Base-by-base conservation (phyloP, 208 protist genomes). In the Leishmania mexicana region DNA sequence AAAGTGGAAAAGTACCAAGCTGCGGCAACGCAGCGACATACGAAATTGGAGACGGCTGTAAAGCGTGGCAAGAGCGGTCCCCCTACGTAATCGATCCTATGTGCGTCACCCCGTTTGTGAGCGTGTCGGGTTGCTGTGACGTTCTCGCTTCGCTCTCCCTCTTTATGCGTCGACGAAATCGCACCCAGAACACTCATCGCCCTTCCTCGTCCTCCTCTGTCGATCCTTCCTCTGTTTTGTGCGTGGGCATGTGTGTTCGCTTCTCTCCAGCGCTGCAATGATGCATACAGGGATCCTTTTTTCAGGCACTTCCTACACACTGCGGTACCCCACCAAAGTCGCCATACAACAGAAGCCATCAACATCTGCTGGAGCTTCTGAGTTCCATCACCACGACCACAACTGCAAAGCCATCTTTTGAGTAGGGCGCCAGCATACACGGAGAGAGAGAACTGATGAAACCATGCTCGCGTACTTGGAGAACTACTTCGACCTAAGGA, bases 401-500 rank as follows among this genome's bases (percentile, higher is more conserved):
- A 17, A 68, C 31, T 31, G n/a, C 54, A 72, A 45, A 7, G 57
- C n/a, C 10, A 60, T 54, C 51, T 24, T 8, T 53, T 54, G 45
- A 4, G 19, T 13, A 68, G 21, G 57, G 21, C 40, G 15, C 11
- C 64, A 73, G 40, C 24, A 15, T 47, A 81, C n/a, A 78, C n/a
- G 74, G 10, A 70, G 24, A 71, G 1, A 65, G 38, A 38, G 24
- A 28, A 19, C 4, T 47, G 31, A 60, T 7, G 75, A 81, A 78
- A 38, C 65, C 79, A 80, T 83, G 79, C 72, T 81, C 11, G 75
- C 79, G n/a, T 90, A 93, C 72, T 58, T 91, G 38, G 76, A 84
- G 19, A 94, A 93, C 68, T 89, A 91, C 76, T 92, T 89, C 75
- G 88, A 89, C 65, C 80, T 97, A 13, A 83, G 84, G 83, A 89